phyloP scores from a whole-genome alignment of 176 grass and related monocot genomes.

The Musa schizocarpa region DNA sequence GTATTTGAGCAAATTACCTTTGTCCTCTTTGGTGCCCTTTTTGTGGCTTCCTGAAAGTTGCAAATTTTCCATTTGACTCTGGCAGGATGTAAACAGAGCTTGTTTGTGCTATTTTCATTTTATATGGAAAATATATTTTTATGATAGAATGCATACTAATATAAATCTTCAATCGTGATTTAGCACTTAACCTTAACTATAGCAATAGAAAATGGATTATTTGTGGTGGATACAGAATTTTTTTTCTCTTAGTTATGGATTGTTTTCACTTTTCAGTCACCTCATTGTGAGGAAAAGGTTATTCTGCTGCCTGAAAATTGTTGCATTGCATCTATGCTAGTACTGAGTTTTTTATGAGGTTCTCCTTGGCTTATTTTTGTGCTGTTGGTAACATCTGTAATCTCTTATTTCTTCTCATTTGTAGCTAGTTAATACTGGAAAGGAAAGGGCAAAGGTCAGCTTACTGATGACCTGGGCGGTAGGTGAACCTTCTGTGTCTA shows the following conservation, averaged over 20 bases:
- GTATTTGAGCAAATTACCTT: background rate
- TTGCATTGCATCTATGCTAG: background rate
- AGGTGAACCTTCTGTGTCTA: slow-evolving; percentile 22
- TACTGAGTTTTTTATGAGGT: background rate
- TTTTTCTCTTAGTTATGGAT: background rate
- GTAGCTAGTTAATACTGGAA: slow-evolving; percentile 91
- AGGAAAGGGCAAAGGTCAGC: slow-evolving; percentile 92
- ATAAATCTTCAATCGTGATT: too few species aligned
- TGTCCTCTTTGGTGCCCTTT: background rate
- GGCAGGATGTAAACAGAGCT: background rate
- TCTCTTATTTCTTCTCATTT: background rate
- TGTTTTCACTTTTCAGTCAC: background rate
- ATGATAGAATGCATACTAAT: too few species aligned
- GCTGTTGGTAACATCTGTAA: background rate
- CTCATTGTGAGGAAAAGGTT: background rate
- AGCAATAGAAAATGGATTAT: background rate
- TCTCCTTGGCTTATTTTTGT: too few species aligned
- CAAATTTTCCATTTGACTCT: background rate
- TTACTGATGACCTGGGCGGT: slow-evolving; percentile 87
- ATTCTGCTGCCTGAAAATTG: background rate
- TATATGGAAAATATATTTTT: too few species aligned
- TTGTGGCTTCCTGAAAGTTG: background rate
- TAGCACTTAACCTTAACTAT: background rate
- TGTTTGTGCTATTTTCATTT: background rate
- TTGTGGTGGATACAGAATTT: background rate